Conservation (phyloP, 768 basidiomycete species). For the Sarcomyxa edulis region DNA sequence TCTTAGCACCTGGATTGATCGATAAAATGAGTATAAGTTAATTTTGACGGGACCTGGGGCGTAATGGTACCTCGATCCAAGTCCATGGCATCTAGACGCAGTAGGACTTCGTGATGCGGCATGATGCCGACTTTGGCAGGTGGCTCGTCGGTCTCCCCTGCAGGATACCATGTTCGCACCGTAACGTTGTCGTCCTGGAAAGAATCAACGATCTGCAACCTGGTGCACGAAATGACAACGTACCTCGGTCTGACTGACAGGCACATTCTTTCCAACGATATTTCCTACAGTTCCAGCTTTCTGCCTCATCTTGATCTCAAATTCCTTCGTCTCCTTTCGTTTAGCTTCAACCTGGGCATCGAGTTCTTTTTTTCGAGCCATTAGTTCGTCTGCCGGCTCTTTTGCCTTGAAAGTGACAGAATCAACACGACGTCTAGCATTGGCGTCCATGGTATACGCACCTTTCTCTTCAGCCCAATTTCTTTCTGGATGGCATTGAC, state of each 20-base stretch:
- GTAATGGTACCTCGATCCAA: conserved; percentile 78
- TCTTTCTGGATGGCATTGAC: conserved; percentile 92
- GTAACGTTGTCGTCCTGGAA: conserved; percentile 85
- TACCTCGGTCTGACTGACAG: conserved; percentile 87
- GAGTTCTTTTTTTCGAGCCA: conserved; percentile 77
- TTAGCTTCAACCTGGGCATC: conserved; percentile 76
- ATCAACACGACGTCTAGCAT: not conserved
- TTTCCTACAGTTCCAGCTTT: conserved; percentile 87
- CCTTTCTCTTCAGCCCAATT: conserved; percentile 93
- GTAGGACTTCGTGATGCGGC: conserved; percentile 96
- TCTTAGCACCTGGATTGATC: conserved; percentile 67
- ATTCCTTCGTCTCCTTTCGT: conserved; percentile 72
- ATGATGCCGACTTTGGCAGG: conserved; percentile 73
- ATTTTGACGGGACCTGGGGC: not conserved
- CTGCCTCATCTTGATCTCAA: conserved; percentile 71
- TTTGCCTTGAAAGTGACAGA: conserved; percentile 68
- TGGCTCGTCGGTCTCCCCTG: conserved; percentile 66
- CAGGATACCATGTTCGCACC: conserved; percentile 81
- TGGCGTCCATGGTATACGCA: conserved; percentile 16
- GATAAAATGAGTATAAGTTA: not conserved
- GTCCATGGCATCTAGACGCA: conserved; percentile 93
- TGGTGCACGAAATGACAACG: conserved; percentile 11
- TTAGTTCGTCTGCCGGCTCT: conserved; percentile 82
- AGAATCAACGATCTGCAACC: not conserved
- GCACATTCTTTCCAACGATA: conserved; percentile 82